Evolutionary conservation across 345 rosid genomes (phyloP).

Genomic region (Salix suchowensis): DNA sequence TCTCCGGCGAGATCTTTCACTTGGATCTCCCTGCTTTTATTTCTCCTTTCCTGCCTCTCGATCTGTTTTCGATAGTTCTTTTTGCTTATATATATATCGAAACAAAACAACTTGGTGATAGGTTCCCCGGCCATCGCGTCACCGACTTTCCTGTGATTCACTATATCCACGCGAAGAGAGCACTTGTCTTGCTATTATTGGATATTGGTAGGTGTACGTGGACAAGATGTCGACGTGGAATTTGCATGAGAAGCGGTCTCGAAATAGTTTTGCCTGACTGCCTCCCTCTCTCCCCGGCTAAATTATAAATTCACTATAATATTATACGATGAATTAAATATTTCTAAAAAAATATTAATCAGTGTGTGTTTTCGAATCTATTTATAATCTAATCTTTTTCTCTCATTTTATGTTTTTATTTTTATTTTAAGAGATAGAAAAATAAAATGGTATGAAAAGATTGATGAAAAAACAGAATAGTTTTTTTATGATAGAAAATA

Average conservation of each 20-base stretch:
- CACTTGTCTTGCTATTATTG: neutral
- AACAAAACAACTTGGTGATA: neutral
- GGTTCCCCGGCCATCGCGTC: conserved; percentile 17
- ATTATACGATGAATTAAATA: no score
- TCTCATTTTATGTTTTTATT: no score
- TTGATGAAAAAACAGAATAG: no score
- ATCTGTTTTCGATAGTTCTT: neutral
- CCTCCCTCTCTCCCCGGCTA: no score
- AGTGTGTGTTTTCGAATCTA: no score
- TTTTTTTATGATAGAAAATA: no score
- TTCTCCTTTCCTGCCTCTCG: neutral
- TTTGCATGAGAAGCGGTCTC: neutral
- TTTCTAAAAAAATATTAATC: no score
- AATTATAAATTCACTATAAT: no score
- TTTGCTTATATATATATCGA: neutral
- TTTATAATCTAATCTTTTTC: no score
- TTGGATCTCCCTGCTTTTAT: neutral
- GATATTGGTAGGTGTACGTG: neutral
- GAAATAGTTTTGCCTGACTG: neutral
- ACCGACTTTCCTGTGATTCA: conserved; percentile 21
- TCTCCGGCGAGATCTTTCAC: neutral
- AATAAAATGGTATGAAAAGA: no score
- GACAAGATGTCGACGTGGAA: neutral
- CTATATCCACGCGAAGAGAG: neutral
- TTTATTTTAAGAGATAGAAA: no score